Evolutionary conservation across 202 grass and related monocot genomes (phyloP).

Genomic region (Carex arenaria): DNA sequence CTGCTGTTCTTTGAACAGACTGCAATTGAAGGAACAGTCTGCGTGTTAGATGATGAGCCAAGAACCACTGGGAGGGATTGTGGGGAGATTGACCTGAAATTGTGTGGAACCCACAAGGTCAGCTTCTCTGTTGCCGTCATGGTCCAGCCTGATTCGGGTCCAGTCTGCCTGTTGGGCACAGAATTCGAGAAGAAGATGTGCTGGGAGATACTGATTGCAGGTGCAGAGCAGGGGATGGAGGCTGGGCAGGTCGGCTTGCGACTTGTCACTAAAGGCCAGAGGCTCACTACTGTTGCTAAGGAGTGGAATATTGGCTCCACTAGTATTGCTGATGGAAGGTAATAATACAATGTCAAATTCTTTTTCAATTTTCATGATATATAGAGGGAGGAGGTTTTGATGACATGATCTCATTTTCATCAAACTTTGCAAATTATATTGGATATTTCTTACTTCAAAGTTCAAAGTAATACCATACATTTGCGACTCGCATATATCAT

Average conservation of each 20-base stretch:
- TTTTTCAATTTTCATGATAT: conserved; percentile 5
- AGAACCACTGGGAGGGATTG: conserved; percentile 69
- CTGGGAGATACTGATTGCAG: conserved; percentile 95
- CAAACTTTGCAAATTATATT: background rate
- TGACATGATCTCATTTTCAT: background rate
- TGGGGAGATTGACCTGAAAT: conserved; percentile 66
- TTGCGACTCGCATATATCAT: background rate
- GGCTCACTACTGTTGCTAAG: conserved; percentile 83
- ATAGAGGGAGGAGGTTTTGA: conserved; percentile 1
- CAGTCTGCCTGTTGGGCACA: conserved; percentile 91
- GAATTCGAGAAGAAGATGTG: conserved; percentile 94
- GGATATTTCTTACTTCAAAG: background rate
- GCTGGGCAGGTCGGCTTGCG: conserved; percentile 93
- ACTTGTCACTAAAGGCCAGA: conserved; percentile 80
- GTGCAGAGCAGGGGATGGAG: conserved; percentile 97
- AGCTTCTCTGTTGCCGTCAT: conserved; percentile 83
- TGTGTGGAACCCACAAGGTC: conserved; percentile 66
- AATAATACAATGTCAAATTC: conserved; percentile 13
- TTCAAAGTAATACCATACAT: background rate
- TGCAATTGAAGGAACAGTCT: conserved; percentile 63
- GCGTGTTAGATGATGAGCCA: conserved; percentile 96
- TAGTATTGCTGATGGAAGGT: conserved; percentile 99
- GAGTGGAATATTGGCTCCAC: conserved; percentile 94
- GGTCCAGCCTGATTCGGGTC: conserved; percentile 91
- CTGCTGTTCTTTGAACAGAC: conserved; percentile 44